Base-by-base conservation (phyloP, 768 basidiomycete genomes). In the Exidia glandulosa region DNA sequence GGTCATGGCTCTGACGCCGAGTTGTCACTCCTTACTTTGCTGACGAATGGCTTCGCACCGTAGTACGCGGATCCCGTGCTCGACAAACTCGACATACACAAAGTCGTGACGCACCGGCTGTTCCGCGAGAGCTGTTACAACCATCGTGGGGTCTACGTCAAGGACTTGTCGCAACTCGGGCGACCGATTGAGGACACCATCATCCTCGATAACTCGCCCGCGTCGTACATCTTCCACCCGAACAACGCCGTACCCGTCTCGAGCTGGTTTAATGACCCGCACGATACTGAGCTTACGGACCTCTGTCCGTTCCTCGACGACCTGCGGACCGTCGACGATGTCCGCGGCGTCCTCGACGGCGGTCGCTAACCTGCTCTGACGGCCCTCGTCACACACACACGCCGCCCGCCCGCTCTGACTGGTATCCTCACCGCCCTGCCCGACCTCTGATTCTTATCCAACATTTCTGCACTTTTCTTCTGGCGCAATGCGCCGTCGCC, bases 241-340 rank as follows among this genome's bases (percentile, higher is more conserved):
- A 77, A 77, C 71, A 79, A 79, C 71, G 78, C 78, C 41, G 77
- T 79, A 1, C 78, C 78, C 41, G 76, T 79, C 61, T 78, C 77
- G 57, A 74, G 73, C 29, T 79, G 78, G 78, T 79, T 79, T 70
- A 79, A 79, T 69, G 75, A 73, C 64, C 76, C 76, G 16, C 77
- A 78, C 66, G 77, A 78, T 62, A 77, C 77, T 14, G 77, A 78
- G 63, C 65, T 79, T 37, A 76, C 75, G 19, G 77, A 78, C 62
- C 66, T 78, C 41, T 70, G 74, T 47, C 73, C 75, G 12, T 78
- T 79, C 72, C 66, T 79, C 60, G 66, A 75, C 23, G 78, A 79
- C 65, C 66, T 79, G 29, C 69, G 68, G 14, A 67, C 68, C 5
- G 77, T 79, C 12, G 74, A 75, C 50, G 78, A 79, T 64, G 70